Evolutionary conservation across 495 filamentous ascomycete genomes (phyloP), one percentile per base, ranked within the genome.

Genomic region (Xeromyces bisporus): DNA sequence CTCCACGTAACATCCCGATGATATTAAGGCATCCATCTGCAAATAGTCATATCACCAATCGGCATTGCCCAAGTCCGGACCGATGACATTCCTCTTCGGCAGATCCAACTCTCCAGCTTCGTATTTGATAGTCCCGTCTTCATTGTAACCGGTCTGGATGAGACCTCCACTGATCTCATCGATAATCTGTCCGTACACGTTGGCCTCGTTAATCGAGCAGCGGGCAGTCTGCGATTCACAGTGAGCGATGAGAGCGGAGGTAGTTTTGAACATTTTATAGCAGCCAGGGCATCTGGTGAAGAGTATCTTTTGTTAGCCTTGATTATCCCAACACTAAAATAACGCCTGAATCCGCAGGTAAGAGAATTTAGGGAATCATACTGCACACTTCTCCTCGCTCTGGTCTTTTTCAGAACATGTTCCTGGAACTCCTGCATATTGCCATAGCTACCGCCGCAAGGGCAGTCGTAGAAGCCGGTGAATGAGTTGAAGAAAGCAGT

Each of bases 161-260:
- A 69, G 51, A 0, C 70, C 70, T 6, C 66, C 66, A 7, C 49
- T 61, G 6, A 69, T 17, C 14, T 63, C 50, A 18, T 64, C 55
- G 4, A 73, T 38, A 5, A 61, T 40, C 39, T 64, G 45, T 1
- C 40, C 44, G 29, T 53, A 69, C 1, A 43, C 30, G 1, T 39
- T 31, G 8, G 36, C 41, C 1, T 53, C 44, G 26, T 47, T 49
- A 15, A 72, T 46, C 4, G 45, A 34, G 48, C 69, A 75, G 11
- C 50, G 53, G 7, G 37, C 38, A 13, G 32, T 51, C 1, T 48
- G 35, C 1, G 51, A 45, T 45, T 75, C 70, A 40, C 58, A 60
- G 32, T 75, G 70, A 0, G 53, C 44, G 15, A 69, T 41, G 0
- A 72, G 41, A 1, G 60, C 60, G 3, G 53, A 42, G 2, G 42